These are phyloP conservation scores for Diaporthe citriasiana DNA, from an alignment of 2,329 filamentous ascomycete genomes.

Conservation along the genomic window DNA sequence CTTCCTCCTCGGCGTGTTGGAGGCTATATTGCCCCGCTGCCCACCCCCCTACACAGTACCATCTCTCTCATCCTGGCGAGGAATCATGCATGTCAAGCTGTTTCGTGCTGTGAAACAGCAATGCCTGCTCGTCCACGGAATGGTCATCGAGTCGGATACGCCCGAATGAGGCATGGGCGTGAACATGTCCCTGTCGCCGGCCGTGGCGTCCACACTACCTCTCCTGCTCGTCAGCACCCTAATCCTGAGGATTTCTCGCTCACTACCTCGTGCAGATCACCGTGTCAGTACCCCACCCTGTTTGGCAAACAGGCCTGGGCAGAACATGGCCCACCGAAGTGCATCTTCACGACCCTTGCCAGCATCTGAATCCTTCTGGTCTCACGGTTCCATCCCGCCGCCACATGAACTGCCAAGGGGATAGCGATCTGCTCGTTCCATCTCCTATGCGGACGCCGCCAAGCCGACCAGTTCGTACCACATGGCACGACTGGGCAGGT, in stretches of 20 bases:
- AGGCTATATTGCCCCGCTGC: slow-evolving; percentile 25
- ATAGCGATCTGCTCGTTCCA: slow-evolving; percentile 25
- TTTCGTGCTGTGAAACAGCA: slow-evolving; percentile 19
- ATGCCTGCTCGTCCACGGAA: slow-evolving; percentile 16
- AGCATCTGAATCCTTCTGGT: slow-evolving; percentile 4
- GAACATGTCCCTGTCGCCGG: not conserved
- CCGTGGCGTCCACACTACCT: slow-evolving; percentile 9
- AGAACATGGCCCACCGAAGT: slow-evolving; percentile 8
- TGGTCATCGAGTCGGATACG: slow-evolving; percentile 13
- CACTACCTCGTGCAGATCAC: slow-evolving; percentile 35
- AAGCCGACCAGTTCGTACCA: slow-evolving; percentile 23
- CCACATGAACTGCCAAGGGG: slow-evolving; percentile 35
- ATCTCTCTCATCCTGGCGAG: not conserved
- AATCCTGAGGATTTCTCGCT: slow-evolving; percentile 13
- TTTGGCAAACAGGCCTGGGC: not conserved
- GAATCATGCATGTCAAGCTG: slow-evolving; percentile 25
- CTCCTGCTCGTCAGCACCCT: slow-evolving; percentile 30
- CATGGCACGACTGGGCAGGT: slow-evolving; percentile 35
- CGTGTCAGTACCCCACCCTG: slow-evolving; percentile 27
- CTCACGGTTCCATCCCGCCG: slow-evolving; percentile 38
- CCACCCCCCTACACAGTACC: slow-evolving; percentile 4
- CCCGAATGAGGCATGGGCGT: slow-evolving; percentile 7
- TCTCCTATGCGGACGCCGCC: slow-evolving; percentile 32
- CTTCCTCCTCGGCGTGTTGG: slow-evolving; percentile 12
- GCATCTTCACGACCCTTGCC: slow-evolving; percentile 22